These are phyloP conservation scores for Fraxinus latifolia DNA, from an alignment of 305 asterid species.

Conservation along the genomic window DNA sequence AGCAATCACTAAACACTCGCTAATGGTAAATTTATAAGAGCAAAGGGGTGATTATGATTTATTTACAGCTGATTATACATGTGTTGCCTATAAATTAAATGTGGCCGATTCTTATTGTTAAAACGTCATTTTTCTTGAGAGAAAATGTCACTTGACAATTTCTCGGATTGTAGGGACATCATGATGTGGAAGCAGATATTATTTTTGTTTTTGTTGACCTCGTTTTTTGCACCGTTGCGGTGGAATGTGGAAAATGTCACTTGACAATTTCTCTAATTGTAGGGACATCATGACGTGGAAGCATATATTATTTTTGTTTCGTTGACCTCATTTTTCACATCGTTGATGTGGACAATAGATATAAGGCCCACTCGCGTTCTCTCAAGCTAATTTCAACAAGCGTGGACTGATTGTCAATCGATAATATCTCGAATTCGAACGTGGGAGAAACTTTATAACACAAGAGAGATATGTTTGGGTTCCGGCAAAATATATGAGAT, in stretches of 20 bases:
- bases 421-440: neutral
- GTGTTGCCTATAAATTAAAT: neutral
- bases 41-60: neutral
- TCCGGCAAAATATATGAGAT: neutral
- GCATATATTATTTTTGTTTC: no score
- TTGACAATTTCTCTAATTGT: neutral
- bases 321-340: no score
- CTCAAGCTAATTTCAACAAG: neutral
- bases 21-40: neutral
- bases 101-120: neutral
- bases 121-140: neutral
- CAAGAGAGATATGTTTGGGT: neutral
- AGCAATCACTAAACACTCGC: neutral
- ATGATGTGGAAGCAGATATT: neutral
- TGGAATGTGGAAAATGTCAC: neutral
- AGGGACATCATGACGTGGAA: neutral
- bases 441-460: neutral
- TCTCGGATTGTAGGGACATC: neutral
- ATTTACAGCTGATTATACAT: neutral
- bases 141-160: neutral
- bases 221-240: no score
- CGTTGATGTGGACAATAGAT: neutral
- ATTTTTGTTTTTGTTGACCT: neutral
- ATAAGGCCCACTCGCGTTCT: no score
- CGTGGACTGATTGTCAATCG: no score